Conservation (phyloP, 2,329 filamentous ascomycete species). For the Arthrinium puccinioides region DNA sequence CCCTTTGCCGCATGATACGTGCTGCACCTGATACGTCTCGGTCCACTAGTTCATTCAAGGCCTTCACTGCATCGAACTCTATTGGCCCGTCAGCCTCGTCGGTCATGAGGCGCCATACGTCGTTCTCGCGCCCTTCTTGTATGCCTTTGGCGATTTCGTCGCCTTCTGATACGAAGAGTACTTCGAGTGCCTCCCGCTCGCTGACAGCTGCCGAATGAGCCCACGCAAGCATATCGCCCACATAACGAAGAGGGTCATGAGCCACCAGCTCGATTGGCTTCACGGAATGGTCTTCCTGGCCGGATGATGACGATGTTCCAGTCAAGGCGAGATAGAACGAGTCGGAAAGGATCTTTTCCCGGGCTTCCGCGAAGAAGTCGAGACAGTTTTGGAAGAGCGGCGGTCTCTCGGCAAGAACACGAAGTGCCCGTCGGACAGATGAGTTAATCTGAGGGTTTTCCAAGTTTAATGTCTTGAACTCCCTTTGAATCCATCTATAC, state of each 20-base stretch:
- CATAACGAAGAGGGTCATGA: conserved; percentile 84
- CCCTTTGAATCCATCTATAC: conserved; percentile 89
- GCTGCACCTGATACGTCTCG: conserved; percentile 76
- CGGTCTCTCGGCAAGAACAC: conserved; percentile 82
- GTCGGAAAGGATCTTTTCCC: conserved; percentile 80
- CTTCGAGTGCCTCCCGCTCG: conserved; percentile 85
- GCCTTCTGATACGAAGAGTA: conserved; percentile 83
- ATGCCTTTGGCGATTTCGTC: conserved; percentile 82
- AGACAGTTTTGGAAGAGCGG: conserved; percentile 89
- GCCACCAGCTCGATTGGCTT: conserved; percentile 94
- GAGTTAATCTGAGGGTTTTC: conserved; percentile 90
- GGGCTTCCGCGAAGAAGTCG: conserved; percentile 84
- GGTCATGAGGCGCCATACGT: conserved; percentile 68
- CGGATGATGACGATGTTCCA: conserved; percentile 53
- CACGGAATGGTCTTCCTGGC: conserved; percentile 51
- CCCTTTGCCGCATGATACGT: conserved; percentile 76
- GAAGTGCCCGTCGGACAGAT: conserved; percentile 74
- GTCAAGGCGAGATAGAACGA: conserved; percentile 85
- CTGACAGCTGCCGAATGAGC: conserved; percentile 89
- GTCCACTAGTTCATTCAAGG: conserved; percentile 79
- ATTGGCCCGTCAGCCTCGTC: conserved; percentile 43
- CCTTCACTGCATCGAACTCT: conserved; percentile 72
- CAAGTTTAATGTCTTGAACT: conserved; percentile 86
- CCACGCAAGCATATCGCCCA: conserved; percentile 98
- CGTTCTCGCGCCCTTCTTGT: conserved; percentile 70